A percentile compares a stretch with the other conserved stretches of the same genome.
Conservation (phyloP, 805 yeast genomes). For the Tetrapisispora phaffii region DNA sequence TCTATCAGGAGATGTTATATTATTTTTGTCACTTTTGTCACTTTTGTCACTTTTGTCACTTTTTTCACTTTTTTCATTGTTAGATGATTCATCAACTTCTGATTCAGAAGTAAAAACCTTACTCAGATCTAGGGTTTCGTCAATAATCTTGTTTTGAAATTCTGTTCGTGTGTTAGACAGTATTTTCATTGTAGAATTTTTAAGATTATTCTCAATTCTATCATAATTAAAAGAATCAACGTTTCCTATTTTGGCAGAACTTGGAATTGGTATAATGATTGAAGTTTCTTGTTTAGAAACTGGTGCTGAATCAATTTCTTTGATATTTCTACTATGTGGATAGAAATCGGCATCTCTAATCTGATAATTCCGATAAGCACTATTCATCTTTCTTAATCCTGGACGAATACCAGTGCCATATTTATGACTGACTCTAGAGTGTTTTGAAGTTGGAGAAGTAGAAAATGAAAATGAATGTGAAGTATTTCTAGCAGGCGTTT, state of each 20-base stretch:
- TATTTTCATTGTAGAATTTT: background rate
- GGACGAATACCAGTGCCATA: slow-evolving; percentile 10
- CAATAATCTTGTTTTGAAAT: background rate
- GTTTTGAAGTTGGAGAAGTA: slow-evolving; percentile 15
- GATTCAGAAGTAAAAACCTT: slow-evolving; percentile 1
- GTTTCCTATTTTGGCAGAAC: slow-evolving; percentile 1
- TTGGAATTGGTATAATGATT: slow-evolving; percentile 1
- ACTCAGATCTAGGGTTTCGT: background rate
- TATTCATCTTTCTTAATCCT: slow-evolving; percentile 11
- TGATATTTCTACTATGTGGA: slow-evolving; percentile 3
- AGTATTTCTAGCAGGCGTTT: slow-evolving; percentile 10
- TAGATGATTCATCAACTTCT: slow-evolving; percentile 2
- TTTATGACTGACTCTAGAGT: slow-evolving; percentile 6
- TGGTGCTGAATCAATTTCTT: slow-evolving; percentile 6
- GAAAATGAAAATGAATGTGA: slow-evolving; percentile 17
- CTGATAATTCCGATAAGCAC: slow-evolving; percentile 15
- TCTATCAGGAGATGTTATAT: background rate
- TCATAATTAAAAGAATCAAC: background rate
- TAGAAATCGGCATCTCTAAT: slow-evolving; percentile 2
- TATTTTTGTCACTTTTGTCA: too few relatives aligned
- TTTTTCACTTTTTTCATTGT: background rate
- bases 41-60: too few relatives aligned
- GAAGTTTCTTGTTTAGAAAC: slow-evolving; percentile 1
- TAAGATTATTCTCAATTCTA: background rate
- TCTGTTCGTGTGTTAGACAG: background rate